Evolutionary conservation across 441 rosid genomes (phyloP), one percentile per base, ranked within the genome.

Genomic region (Corymbia citriodora): DNA sequence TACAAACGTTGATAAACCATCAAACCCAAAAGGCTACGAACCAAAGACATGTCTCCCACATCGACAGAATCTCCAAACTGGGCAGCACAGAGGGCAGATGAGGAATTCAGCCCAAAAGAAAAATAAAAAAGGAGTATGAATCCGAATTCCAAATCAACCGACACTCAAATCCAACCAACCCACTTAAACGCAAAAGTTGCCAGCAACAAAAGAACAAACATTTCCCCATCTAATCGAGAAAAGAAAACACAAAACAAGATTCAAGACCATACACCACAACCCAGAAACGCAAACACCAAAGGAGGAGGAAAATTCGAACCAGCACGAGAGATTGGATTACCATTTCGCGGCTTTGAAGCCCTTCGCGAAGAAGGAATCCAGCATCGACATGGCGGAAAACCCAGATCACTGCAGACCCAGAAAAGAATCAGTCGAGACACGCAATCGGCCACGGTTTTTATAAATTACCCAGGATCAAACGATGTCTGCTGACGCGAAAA

Each of bases 311-410:
- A n/a, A 49, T 45, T 25, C 17, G 70, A 57, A 54, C 52, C 63
- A 87, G 27, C 48, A 11, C 16, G 55, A 31, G 19, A 40, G 10
- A 40, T 27, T 8, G 23, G 55, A 33, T 55, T 93, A 97, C 99
- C 99, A 97, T 92, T 97, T 98, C 29, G 97, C 93, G 88, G 97
- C 99, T 94, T 96, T 97, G 91, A 98, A 98, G 87, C 99, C 99
- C 93, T 96, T 97, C 90, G 92, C 96, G 96, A 98, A 97, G 95
- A 98, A 94, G 11, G 99, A 94, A 94, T 98, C 99, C 90, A 98
- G 94, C 95, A 95, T 92, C 93, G 99, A 95, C 98, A 97, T 97
- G 95, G 87, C 91, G 49, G 81, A 49, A 45, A 54, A 63, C 48
- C 89, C 52, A 27, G 89, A 63, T 61, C 29, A 57, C 70, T 9